Evolutionary conservation across 176 grass and related monocot genomes (phyloP), one percentile per base, ranked within the genome.

Genomic region (Oryza meridionalis): DNA sequence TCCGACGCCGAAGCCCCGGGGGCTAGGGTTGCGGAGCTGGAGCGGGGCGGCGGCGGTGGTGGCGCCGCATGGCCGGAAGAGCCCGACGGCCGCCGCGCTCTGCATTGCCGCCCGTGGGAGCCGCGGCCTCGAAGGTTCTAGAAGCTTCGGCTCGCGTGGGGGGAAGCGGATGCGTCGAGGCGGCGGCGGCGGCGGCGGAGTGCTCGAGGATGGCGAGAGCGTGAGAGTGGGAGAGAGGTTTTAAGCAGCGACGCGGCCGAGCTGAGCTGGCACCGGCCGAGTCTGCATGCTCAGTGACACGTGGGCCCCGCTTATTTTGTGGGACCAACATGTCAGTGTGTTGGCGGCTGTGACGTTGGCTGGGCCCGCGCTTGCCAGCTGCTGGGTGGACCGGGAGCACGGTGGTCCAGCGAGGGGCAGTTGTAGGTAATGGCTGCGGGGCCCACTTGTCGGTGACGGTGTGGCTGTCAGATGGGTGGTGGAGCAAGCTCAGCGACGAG

Each of bases 21-120:
- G 73, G 37, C 63, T 76, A 77, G 76, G 71, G 72, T n/a, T 71
- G 11, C 26, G 32, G 46, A 83, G 21, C 45, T 72, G 68, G 10
- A 47, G 82, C 70, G 53, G 17, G 53, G 65, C 59, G 26, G 82
- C 42, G 42, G 42, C 42, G 42, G 42, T 65, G 73, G 42, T 65
- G 73, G 42, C 77, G 73, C 86, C 77, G 73, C 86, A 88, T 50
- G 86, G 86, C 70, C 80, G 89, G 42, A 87, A 22, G 24, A 84
- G 70, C 40, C 85, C 89, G 85, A 72, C n/a, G 43, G 85, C 81
- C 53, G 81, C 89, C 62, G 89, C 81, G 81, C 89, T 81, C 76
- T 87, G 89, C 89, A 91, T 91, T 9, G 70, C 17, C 26, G n/a
- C 14, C 4, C 29, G 29, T 31, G 29, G 29, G 29, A 31, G 29